Evolutionary conservation across 2,329 filamentous ascomycete species (phyloP), one percentile per base, ranked within the genome.

Genomic region (Fusarium graminum): DNA sequence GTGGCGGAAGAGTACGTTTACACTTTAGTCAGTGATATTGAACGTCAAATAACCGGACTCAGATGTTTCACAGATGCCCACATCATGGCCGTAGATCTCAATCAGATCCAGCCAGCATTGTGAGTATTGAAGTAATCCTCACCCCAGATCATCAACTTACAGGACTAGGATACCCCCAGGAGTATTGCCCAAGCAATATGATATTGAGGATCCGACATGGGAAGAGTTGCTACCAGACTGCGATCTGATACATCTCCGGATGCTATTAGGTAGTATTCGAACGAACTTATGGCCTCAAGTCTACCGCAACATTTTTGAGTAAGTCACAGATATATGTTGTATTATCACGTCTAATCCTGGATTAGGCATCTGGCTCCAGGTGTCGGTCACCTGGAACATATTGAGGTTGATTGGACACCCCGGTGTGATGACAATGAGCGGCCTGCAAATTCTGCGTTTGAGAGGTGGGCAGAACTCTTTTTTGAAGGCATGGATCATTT

Each of bases 321-420:
- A 81, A 71, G 88, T 17, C 14, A 5, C 10, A 44, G 13, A 30
- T 22, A 22, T 13, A 12, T 50, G 10, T 32, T n/a, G 22, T 26
- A 42, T n/a, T n/a, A 14, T 38, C 40, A 16, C 29, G 25, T 16
- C 65, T 72, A 53, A 73, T 40, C 42, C 26, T 29, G 44, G 28
- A 39, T 39, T 45, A 93, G 90, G 52, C 92, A 96, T 74, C 83
- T 97, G 26, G 88, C 88, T 70, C 92, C 93, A 2, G 89, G 90
- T 2, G 84, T 81, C 39, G 94, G 94, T 52, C 86, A 85, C 74
- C 84, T 97, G 54, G 94, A 98, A 78, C 93, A 97, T 69, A 87
- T 97, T 45, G 94, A 98, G 76, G 90, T 98, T 53, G 93, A 98
- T 77, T 92, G 92, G 77, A 82, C 86, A 45, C 92, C 93, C 17